These are phyloP conservation scores for Sarocladiaceae sp. DNA, from an alignment of 2,329 filamentous ascomycete genomes.

Conservation along the genomic window DNA sequence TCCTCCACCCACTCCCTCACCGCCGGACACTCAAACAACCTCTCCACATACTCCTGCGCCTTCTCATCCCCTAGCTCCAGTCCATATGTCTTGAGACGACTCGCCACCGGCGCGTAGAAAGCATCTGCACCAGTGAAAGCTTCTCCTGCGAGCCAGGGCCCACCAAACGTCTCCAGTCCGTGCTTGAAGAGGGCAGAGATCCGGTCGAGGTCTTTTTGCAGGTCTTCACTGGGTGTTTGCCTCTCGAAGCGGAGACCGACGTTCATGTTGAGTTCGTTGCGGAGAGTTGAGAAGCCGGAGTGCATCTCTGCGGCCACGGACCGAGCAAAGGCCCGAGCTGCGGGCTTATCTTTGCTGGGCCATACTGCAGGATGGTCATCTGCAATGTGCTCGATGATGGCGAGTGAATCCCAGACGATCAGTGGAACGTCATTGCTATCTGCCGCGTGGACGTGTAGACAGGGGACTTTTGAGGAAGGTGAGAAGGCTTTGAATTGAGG, in stretches of 20 bases:
- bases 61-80: constrained; percentile 21
- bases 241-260: constrained; percentile 33
- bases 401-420: constrained; percentile 42
- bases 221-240: constrained; percentile 20
- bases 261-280: constrained; percentile 39
- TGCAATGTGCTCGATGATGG: constrained; percentile 43
- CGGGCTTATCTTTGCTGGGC: constrained; percentile 27
- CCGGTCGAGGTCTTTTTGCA: constrained; percentile 31
- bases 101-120: constrained; percentile 38
- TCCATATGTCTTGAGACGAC: constrained; percentile 33
- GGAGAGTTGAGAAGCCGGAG: constrained; percentile 35
- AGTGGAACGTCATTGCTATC: constrained; percentile 21
- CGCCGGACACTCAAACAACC: constrained; percentile 27
- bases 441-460: constrained; percentile 25
- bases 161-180: constrained; percentile 33
- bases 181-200: constrained; percentile 32
- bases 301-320: constrained; percentile 44
- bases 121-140: constrained; percentile 35
- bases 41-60: constrained; percentile 28
- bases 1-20: constrained; percentile 33
- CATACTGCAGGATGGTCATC: constrained; percentile 38
- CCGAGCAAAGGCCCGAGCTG: constrained; percentile 38
- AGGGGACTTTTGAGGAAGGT: constrained; percentile 37
- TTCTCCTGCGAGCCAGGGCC: constrained; percentile 34
- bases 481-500: constrained; percentile 33